Base-by-base conservation (phyloP, 768 basidiomycete genomes). In the Psilocybe cyanescens region DNA sequence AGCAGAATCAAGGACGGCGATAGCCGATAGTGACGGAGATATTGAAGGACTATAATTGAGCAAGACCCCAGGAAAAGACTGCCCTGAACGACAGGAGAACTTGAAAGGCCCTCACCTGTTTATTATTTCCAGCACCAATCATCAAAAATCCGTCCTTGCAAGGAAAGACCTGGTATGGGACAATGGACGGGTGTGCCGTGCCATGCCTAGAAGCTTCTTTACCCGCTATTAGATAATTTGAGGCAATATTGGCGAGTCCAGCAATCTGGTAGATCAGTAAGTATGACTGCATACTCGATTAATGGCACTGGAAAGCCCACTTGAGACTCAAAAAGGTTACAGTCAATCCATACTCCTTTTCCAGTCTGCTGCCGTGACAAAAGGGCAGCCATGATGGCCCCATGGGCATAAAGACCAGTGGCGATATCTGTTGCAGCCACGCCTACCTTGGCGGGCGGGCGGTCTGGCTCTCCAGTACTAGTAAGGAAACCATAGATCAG, bases 151-250 rank as follows among this genome's bases (percentile, higher is more conserved):
- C 92, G 67, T 94, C 88, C 69, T 86, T 83, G 71, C 95, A 97
- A 0, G 90, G 85, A 72, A 97, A 95, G 3, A 88, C 92, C 73
- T 95, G 92, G 76, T 96, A 97, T 2, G 95, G 94, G 6, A 95
- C 96, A 68, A 98, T 90, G 16, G 93, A 95, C 12, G 96, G 92
- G 72, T 98, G 96, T 0, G 92, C 86, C 30, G 96, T 97, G n/a
- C 96, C 96, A 72, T 94, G 88, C 57, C 96, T 81, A 33, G 82
- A 80, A 24, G 91, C 96, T 72, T 95, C 92, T 72, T 89, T 76
- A 14, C 89, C 91, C 9, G 92, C 84, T 57, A 97, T 90, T 57
- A 98, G 86, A 78, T 93, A 97, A 76, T 96, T 97, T 14, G 92
- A 94, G 2, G 92, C 95, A 61, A 97, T 92, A 70, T 97, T 97